phyloP scores from a whole-genome alignment of 106 monocot genomes.

The Platanthera zijinensis region DNA sequence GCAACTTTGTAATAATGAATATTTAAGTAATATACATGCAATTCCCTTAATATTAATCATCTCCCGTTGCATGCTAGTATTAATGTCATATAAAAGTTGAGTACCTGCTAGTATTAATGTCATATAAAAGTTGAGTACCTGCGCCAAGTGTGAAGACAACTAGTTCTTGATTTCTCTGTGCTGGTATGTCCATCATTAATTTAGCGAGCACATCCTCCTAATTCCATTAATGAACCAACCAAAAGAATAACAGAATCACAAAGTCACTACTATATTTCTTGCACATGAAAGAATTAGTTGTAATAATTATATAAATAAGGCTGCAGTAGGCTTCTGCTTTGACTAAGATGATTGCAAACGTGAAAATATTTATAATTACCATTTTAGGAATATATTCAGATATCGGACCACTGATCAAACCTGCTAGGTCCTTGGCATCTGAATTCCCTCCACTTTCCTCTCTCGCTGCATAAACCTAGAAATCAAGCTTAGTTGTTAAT shows the following conservation, averaged over 20 bases:
- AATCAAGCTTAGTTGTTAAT: slow-evolving; percentile 1
- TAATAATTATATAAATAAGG: neutral
- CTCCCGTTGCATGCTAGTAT: neutral
- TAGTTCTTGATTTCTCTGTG: slow-evolving; percentile 17
- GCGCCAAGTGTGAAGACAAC: slow-evolving; percentile 27
- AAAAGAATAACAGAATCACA: neutral
- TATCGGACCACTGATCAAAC: slow-evolving; percentile 22
- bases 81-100: neutral
- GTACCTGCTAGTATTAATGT: no score
- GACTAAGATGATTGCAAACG: neutral
- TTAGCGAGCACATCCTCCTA: slow-evolving; percentile 28
- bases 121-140: slow-evolving; percentile 12
- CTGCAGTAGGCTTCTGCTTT: neutral
- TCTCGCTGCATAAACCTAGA: slow-evolving; percentile 33
- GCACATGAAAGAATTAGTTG: neutral
- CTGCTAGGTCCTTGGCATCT: slow-evolving; percentile 19
- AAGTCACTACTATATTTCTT: neutral
- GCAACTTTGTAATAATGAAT: neutral
- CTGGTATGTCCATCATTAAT: slow-evolving; percentile 10
- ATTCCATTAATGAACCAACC: slow-evolving; percentile 12
- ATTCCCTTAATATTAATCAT: neutral
- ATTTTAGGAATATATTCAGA: slow-evolving; percentile 33
- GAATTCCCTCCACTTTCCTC: slow-evolving; percentile 18
- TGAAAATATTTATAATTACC: slow-evolving; percentile 12
- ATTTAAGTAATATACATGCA: no score